Conservation (phyloP, 331 rosid genomes). For the Malus hybrid region DNA sequence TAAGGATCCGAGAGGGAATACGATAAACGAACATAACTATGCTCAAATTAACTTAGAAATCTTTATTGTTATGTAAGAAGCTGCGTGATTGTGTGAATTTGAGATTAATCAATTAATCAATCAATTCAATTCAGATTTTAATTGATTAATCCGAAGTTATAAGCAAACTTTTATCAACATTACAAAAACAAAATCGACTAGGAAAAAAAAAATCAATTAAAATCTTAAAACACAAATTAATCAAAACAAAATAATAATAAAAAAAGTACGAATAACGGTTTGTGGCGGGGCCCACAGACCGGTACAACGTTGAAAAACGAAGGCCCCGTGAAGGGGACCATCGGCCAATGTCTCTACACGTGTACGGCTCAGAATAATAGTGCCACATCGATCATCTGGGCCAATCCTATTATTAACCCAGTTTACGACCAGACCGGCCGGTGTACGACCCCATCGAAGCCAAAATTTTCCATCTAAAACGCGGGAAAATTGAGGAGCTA, state of each 20-base stretch:
- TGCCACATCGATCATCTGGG: neutral
- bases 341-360: neutral
- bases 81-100: too few relatives aligned
- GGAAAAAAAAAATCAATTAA: neutral
- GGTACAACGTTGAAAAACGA: neutral
- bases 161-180: neutral
- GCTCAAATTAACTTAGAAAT: too few relatives aligned
- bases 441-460: neutral
- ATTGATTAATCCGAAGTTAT: neutral
- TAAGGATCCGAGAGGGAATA: neutral
- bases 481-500: neutral
- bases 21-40: too few relatives aligned
- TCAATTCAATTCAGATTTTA: neutral
- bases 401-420: slow-evolving; percentile 5
- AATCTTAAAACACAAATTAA: neutral
- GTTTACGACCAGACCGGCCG: neutral
- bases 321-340: too few relatives aligned
- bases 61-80: too few relatives aligned
- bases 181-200: neutral
- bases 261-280: too few relatives aligned
- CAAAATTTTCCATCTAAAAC: neutral
- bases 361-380: neutral
- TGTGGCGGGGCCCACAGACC: neutral
- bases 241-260: too few relatives aligned
- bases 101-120: too few relatives aligned